Evolutionary conservation across 345 rosid genomes (phyloP).

Genomic region (Salix dunnii): DNA sequence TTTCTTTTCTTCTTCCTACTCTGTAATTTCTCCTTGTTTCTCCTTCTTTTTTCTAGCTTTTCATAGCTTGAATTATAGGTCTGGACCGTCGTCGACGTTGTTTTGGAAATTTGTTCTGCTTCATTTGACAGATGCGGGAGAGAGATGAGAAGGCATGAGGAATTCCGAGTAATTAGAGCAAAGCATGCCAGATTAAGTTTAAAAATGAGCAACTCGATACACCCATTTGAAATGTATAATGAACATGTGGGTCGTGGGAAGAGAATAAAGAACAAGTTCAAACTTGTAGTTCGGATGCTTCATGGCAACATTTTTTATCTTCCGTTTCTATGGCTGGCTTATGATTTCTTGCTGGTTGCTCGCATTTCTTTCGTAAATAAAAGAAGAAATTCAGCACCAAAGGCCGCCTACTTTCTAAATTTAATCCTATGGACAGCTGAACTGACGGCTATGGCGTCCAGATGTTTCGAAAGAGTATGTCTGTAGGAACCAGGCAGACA

Average conservation of each 20-base stretch:
- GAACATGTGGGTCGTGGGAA: not conserved
- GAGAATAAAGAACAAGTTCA: not conserved
- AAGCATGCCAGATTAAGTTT: constrained; percentile 7
- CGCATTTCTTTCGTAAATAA: not conserved
- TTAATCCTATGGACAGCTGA: too few relatives aligned
- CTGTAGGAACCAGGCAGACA: too few relatives aligned
- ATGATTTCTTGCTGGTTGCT: not conserved
- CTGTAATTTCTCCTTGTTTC: not conserved
- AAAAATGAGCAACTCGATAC: not conserved
- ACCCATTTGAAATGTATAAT: constrained; percentile 11
- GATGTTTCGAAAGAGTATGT: too few relatives aligned
- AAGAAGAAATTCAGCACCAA: not conserved
- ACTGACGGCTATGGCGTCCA: too few relatives aligned
- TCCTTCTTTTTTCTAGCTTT: not conserved
- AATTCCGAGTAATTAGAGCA: not conserved
- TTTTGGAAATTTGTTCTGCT: not conserved
- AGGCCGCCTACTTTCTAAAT: too few relatives aligned
- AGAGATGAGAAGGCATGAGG: not conserved
- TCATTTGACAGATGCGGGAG: not conserved
- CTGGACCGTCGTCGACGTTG: not conserved
- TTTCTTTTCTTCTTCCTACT: not conserved
- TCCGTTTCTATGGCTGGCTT: not conserved
- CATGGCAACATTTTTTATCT: not conserved
- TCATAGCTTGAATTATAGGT: not conserved
- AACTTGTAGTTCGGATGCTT: not conserved